Base-by-base conservation (phyloP, 345 rosid species). In the Pseudoturritis turrita region DNA sequence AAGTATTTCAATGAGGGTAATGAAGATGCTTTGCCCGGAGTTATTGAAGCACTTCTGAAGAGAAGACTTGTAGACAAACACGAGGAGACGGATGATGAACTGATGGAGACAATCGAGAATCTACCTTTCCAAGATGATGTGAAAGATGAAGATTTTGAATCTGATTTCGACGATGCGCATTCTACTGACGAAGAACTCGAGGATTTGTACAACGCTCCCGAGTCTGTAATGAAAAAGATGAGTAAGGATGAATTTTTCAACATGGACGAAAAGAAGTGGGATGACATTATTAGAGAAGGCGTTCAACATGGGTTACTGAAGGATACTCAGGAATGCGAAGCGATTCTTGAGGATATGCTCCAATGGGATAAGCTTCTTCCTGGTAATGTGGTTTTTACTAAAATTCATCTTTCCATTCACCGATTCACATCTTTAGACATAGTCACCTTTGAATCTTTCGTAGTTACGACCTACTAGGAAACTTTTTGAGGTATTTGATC, bases 281-380 rank as follows among this genome's bases (percentile, higher is more conserved):
- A 95, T 73, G 80, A 61, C 21, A 87, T 95, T 86, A 53, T 95
- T 70, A 78, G 75, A 64, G 96, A 95, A 76, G 87, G 89, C 0
- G 64, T 83, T 45, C 75, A 80, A 39, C 84, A 85, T 17, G 96
- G 96, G 13, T 56, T 76, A 76, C 67, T 95, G 23, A 83, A 56
- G 64, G 88, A 91, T 79, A 89, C 99, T 5, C 82, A 76, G 76
- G 90, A 89, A 62, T 95, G 99, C 58, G 99, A 91, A 51, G 82
- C 76, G 50, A 82, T 88, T 81, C 81, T 91, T 18, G 96, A 95
- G 80, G 97, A 87, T 81, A 91, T 88, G 93, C 92, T 89, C 68
- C 75, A 82, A 56, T 91, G 97, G 99, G 93, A 88, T 68, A 88
- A 87, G 59, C 96, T 95, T 29, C 97, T 91, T 77, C 96, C 97